Base-by-base conservation (phyloP, 129 eudicot genomes). In the Rutidosis leptorrhynchoides region DNA sequence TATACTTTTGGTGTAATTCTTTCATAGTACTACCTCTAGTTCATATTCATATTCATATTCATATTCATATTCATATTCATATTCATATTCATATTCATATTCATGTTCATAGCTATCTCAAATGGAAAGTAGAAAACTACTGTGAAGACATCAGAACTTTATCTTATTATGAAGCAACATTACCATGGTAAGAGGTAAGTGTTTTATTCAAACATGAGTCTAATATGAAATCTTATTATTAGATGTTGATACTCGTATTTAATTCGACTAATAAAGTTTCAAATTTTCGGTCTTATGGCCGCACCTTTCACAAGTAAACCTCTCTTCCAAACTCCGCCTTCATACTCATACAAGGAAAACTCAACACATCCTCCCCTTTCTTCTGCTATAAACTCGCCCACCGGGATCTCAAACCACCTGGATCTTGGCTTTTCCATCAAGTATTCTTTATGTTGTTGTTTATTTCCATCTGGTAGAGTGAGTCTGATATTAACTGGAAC, bases 311-410 rank as follows among this genome's bases (percentile, higher is more conserved):
- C 67, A 8, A 90, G 40, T 61, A 90, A 69, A 64, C 97, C 97
- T 74, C 56, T 81, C 85, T 90, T 93, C 98, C 98, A 93, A 26
- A 40, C 69, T 56, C 95, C 95, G 10, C 81, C 89, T 59, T 93
- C 80, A 21, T 82, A 80, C 56, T 88, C 95, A 51, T 74, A 93
- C 17, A 93, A 42, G 0, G 95, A 88, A 45, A 82, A 73, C 30
- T 93, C 91, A 4, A 93, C 75, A 30, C 74, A 83, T 64, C 96
- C 98, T n/a, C 21, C n/a, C 2, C 74, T 72, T 5, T 70, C 66
- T 6, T 77, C 68, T 2, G 75, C 77, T 65, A 10, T 74, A 66
- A 93, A 78, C 79, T 85, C 85, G 2, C 96, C 98, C 7, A 69
- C 85, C 1, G 66, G 75, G 55, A 93, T 82, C 69, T 85, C 91